A percentile compares a stretch with the other conserved stretches of the same genome.
Evolutionary conservation across 73 alveolate genomes (phyloP).

Genomic region (Tetrahymena thermophila): DNA sequence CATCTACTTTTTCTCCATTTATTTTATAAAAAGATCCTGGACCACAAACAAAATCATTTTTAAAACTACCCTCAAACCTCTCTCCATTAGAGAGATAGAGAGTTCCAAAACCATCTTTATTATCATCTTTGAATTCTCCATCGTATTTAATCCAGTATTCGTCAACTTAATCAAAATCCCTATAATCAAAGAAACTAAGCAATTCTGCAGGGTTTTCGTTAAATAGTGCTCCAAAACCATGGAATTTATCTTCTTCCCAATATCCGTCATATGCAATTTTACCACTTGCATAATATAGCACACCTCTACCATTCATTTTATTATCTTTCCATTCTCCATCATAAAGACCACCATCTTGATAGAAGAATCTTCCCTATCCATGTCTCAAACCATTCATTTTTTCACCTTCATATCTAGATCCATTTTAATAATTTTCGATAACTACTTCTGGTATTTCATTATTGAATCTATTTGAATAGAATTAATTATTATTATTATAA

Average conservation of each 20-base stretch:
- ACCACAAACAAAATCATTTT: conserved; percentile 33
- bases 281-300: conserved; percentile 28
- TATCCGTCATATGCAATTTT: conserved; percentile 35
- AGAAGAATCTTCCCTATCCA: conserved; percentile 35
- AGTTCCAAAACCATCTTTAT: conserved; percentile 39
- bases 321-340: conserved; percentile 49
- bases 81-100: conserved; percentile 39
- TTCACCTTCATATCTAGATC: conserved; percentile 40
- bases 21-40: conserved; percentile 22
- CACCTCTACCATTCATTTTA: conserved; percentile 45
- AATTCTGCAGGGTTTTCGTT: conserved; percentile 31
- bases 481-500: neutral
- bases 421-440: conserved; percentile 35
- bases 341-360: conserved; percentile 41
- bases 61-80: conserved; percentile 26
- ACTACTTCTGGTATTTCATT: conserved; percentile 7
- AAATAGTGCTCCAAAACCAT: conserved; percentile 28
- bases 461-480: neutral
- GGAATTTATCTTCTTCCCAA: conserved; percentile 39
- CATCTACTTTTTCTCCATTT: conserved; percentile 14
- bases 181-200: conserved; percentile 10
- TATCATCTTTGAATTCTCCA: conserved; percentile 43
- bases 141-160: conserved; percentile 40
- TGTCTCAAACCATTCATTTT: conserved; percentile 41
- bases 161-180: conserved; percentile 33